These are phyloP conservation scores for Blastomyces emzantsi DNA, from an alignment of 2,329 filamentous ascomycete genomes.

Conservation along the genomic window DNA sequence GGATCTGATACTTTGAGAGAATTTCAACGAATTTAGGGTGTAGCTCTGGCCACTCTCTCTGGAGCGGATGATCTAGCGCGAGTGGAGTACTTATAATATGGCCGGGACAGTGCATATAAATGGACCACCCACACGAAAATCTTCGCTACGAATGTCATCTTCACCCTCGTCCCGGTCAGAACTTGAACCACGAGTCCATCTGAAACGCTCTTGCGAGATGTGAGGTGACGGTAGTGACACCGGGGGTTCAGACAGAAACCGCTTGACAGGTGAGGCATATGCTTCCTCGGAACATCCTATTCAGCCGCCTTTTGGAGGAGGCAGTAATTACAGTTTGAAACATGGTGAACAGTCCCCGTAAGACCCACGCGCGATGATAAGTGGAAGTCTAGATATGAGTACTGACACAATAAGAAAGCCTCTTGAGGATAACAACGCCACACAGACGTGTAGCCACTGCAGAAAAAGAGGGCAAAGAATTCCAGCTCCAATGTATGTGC, in stretches of 20 bases:
- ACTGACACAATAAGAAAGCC: background rate
- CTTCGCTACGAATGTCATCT: too few relatives aligned
- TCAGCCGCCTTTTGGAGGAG: background rate
- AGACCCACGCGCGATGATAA: background rate
- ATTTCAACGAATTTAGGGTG: too few relatives aligned
- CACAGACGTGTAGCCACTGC: background rate
- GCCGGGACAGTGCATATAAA: too few relatives aligned
- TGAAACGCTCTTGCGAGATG: background rate
- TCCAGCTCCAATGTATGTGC: background rate
- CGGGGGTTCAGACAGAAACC: background rate
- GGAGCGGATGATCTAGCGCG: too few relatives aligned
- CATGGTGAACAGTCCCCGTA: background rate
- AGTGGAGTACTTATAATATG: too few relatives aligned
- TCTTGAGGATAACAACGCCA: background rate
- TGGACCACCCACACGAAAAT: too few relatives aligned
- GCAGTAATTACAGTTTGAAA: background rate
- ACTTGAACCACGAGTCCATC: background rate
- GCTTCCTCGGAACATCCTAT: background rate
- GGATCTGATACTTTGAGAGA: too few relatives aligned
- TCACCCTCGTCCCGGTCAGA: too few relatives aligned
- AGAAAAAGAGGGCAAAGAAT: background rate
- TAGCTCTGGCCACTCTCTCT: too few relatives aligned
- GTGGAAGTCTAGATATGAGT: background rate
- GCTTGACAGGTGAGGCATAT: background rate
- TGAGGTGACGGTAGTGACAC: background rate